Percentiles rank a stretch among this genome's conserved stretches.
These are phyloP conservation scores for Ceratocystis colombiana DNA, from an alignment of 2,329 filamentous ascomycete genomes.

Conservation along the genomic window DNA sequence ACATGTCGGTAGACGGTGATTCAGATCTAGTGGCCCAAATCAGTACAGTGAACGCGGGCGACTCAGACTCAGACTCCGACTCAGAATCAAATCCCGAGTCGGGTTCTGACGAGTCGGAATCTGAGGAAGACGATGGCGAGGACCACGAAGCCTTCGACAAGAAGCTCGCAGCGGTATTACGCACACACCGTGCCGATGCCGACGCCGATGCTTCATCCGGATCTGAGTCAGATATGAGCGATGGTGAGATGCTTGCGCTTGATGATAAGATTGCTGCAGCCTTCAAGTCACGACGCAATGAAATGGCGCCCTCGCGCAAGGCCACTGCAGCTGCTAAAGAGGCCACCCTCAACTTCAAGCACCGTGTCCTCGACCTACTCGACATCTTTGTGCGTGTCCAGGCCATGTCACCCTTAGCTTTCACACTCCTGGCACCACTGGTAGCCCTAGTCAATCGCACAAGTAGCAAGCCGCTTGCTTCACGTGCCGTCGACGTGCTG, in stretches of 20 bases:
- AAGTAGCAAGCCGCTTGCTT: constrained; percentile 61
- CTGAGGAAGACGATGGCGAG: constrained; percentile 38
- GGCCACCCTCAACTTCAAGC: constrained; percentile 88
- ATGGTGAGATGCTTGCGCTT: constrained; percentile 87
- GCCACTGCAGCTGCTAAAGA: constrained; percentile 80
- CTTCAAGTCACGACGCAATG: constrained; percentile 65
- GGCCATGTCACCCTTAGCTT: constrained; percentile 54
- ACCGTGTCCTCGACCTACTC: constrained; percentile 78
- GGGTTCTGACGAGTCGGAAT: constrained; percentile 36
- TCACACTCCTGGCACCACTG: constrained; percentile 64
- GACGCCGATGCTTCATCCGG: constrained; percentile 47
- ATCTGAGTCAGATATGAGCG: constrained; percentile 75
- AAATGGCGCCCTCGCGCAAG: constrained; percentile 58
- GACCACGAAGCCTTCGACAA: constrained; percentile 51
- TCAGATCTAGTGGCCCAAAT: constrained; percentile 30
- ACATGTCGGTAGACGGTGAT: constrained; percentile 37
- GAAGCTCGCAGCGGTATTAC: constrained; percentile 66
- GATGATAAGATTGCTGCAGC: constrained; percentile 76
- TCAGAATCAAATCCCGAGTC: constrained; percentile 37
- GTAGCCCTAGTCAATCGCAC: constrained; percentile 69
- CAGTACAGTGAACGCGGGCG: constrained; percentile 31
- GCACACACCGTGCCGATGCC: constrained; percentile 56
- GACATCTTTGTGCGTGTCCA: constrained; percentile 76
- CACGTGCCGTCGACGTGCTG: constrained; percentile 63
- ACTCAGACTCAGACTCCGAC: constrained; percentile 35